Evolutionary conservation across 176 grass and related monocot species (phyloP).

Genomic region (Carex kokanica): DNA sequence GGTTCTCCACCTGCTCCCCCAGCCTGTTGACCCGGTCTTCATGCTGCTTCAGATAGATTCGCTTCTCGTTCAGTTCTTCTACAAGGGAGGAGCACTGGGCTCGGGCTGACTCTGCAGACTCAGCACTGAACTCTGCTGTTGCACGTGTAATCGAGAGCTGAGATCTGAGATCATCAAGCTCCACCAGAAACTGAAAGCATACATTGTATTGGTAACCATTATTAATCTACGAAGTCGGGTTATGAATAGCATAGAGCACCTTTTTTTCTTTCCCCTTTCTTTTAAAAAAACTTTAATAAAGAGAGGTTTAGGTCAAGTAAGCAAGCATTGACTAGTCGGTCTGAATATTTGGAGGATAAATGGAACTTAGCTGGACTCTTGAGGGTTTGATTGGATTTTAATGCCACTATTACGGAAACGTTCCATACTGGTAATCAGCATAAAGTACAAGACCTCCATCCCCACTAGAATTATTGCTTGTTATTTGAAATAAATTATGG

Average conservation of each 20-base stretch:
- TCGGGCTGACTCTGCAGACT: constrained; percentile 66
- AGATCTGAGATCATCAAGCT: constrained; percentile 66
- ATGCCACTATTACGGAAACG: neutral
- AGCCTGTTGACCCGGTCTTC: constrained; percentile 71
- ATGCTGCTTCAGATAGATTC: constrained; percentile 50
- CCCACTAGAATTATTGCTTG: no score
- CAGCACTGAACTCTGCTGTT: constrained; percentile 71
- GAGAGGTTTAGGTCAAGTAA: neutral
- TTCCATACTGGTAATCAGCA: no score
- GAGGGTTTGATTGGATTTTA: neutral
- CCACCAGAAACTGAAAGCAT: constrained; percentile 49
- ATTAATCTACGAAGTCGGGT: neutral
- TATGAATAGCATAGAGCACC: neutral
- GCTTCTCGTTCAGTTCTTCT: constrained; percentile 75
- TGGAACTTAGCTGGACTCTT: neutral
- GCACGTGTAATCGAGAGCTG: constrained; percentile 55
- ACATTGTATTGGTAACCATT: neutral
- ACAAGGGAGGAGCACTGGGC: constrained; percentile 52
- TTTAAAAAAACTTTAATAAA: neutral
- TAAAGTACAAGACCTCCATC: no score
- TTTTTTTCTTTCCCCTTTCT: neutral
- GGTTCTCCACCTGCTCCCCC: constrained; percentile 55
- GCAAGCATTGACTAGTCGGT: neutral
- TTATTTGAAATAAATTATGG: no score
- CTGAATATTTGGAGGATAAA: neutral